These are phyloP conservation scores for Russula emetica DNA, from an alignment of 768 basidiomycete genomes.

Conservation along the genomic window DNA sequence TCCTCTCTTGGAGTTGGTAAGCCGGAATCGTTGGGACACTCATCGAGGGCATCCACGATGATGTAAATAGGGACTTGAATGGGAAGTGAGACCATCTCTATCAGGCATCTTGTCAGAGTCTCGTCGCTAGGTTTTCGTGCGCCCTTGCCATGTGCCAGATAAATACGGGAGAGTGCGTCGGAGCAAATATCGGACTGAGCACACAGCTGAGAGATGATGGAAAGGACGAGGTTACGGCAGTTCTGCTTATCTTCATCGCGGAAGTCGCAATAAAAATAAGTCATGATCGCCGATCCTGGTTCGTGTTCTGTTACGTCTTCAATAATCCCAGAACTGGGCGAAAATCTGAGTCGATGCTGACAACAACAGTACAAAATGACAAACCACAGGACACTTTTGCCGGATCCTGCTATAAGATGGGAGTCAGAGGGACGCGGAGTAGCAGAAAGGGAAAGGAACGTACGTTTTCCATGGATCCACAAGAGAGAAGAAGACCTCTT, in stretches of 20 bases:
- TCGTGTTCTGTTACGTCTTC: background rate
- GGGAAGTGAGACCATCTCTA: background rate
- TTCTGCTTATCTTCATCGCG: slow-evolving; percentile 1
- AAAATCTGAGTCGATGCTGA: background rate
- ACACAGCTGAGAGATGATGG: background rate
- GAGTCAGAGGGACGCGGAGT: background rate
- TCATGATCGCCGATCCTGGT: background rate
- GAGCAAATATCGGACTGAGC: background rate
- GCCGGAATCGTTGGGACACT: slow-evolving; percentile 1
- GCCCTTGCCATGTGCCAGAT: background rate
- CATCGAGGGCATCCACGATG: background rate
- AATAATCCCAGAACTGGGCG: background rate
- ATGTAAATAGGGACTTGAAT: background rate
- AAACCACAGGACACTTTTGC: background rate
- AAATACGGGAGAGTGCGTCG: background rate
- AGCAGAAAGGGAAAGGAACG: no score
- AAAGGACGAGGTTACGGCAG: background rate
- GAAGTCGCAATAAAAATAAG: slow-evolving; percentile 9
- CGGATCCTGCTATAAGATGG: background rate
- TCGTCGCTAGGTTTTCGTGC: background rate
- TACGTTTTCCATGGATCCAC: no score
- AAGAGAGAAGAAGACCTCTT: no score
- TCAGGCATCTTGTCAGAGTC: background rate
- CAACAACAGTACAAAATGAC: background rate
- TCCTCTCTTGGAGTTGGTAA: background rate